Evolutionary conservation across 164 flowering plant genomes (phyloP).

Genomic region (Annona squamosa): DNA sequence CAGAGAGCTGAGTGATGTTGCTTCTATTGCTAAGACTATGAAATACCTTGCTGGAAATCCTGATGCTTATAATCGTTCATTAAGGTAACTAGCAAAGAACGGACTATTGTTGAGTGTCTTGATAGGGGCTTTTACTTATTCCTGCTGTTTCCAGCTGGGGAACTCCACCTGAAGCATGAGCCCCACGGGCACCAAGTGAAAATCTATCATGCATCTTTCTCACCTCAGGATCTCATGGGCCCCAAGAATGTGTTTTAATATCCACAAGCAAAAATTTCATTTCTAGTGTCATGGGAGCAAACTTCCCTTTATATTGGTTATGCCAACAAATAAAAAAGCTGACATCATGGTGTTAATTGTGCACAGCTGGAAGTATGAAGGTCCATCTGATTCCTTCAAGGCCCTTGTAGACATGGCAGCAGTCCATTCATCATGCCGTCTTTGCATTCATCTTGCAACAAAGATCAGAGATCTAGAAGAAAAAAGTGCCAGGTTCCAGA

Average conservation of each 20-base stretch:
- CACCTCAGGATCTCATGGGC: not conserved
- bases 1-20: slow-evolving; percentile 49
- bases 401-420: slow-evolving; percentile 99
- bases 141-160: not conserved
- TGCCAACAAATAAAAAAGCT: not conserved
- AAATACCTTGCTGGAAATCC: slow-evolving; percentile 57
- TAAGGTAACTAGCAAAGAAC: slow-evolving; percentile 37
- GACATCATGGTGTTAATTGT: not conserved
- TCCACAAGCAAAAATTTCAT: not conserved
- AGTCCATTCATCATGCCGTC: slow-evolving; percentile 98
- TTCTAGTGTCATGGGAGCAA: not conserved
- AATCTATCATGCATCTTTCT: not conserved
- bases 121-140: not conserved
- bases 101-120: no score
- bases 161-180: not conserved
- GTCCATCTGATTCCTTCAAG: slow-evolving; percentile 98
- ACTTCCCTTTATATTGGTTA: not conserved
- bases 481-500: slow-evolving; percentile 34
- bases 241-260: not conserved
- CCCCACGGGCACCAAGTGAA: not conserved
- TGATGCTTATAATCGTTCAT: slow-evolving; percentile 54
- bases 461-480: slow-evolving; percentile 61
- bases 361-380: slow-evolving; percentile 88
- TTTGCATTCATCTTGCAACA: slow-evolving; percentile 87
- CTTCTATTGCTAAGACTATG: slow-evolving; percentile 27